Conservation (phyloP, 73 alveolate genomes). For the Stentor coeruleus region DNA sequence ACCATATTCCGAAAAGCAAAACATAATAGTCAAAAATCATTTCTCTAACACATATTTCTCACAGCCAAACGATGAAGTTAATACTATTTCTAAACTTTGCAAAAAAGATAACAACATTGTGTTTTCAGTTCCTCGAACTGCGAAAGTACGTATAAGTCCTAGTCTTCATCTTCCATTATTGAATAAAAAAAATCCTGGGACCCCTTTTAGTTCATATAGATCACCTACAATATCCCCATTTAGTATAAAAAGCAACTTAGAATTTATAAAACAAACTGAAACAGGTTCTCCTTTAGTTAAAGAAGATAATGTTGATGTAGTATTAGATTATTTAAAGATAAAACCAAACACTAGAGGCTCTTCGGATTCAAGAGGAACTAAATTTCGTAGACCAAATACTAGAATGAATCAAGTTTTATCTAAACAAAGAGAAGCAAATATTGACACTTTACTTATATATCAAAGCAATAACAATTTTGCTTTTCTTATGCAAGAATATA, state of each 20-base stretch:
- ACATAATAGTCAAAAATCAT: not conserved
- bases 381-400: not conserved
- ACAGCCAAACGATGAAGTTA: not conserved
- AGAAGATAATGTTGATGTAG: not conserved
- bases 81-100: not conserved
- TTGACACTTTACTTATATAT: slow-evolving; percentile 9
- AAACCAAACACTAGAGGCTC: not conserved
- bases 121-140: not conserved
- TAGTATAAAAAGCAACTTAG: not conserved
- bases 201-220: not conserved
- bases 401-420: not conserved
- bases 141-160: not conserved
- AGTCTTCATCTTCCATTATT: not conserved
- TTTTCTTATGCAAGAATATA: slow-evolving; percentile 30
- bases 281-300: too few species aligned
- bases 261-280: too few species aligned
- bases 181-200: not conserved
- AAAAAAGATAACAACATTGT: not conserved
- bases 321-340: too few species aligned
- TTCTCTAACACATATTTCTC: not conserved
- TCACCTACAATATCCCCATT: not conserved
- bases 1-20: not conserved
- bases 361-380: not conserved
- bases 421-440: slow-evolving; percentile 9
- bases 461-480: not conserved